Conservation (phyloP, 345 rosid species). For the Melastoma malabathricum region DNA sequence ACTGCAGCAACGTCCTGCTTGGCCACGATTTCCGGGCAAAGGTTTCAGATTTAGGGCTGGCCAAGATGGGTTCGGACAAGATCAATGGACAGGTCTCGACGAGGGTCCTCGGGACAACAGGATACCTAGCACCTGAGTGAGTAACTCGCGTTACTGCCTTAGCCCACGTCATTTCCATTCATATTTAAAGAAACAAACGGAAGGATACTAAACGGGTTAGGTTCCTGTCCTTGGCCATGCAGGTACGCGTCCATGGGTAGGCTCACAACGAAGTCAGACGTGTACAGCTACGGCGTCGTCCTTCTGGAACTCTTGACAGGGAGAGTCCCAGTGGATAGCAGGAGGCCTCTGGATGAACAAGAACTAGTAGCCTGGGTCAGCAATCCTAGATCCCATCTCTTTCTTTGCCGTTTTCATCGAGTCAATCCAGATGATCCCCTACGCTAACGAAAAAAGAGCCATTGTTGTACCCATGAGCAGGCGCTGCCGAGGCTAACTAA, state of each 20-base stretch:
- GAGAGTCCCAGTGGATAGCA: too few relatives aligned
- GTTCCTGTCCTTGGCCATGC: constrained; percentile 5
- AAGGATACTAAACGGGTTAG: not conserved
- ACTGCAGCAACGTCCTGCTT: constrained; percentile 58
- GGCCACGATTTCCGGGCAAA: constrained; percentile 49
- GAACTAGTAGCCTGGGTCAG: too few relatives aligned
- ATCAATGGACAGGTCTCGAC: constrained; percentile 70
- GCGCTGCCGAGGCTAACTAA: constrained; percentile 78
- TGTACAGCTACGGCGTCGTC: too few relatives aligned
- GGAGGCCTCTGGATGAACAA: too few relatives aligned
- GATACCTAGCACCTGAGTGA: constrained; percentile 92
- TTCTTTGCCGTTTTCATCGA: too few relatives aligned
- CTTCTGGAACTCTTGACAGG: too few relatives aligned
- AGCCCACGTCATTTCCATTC: not conserved
- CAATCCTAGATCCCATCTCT: too few relatives aligned
- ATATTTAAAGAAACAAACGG: not conserved
- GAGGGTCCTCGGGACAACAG: constrained; percentile 52
- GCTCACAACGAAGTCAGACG: too few relatives aligned
- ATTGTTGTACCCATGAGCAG: constrained; percentile 12
- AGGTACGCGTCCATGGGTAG: constrained; percentile 75
- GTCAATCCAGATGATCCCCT: too few relatives aligned
- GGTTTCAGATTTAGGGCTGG: constrained; percentile 68
- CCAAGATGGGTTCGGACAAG: constrained; percentile 62
- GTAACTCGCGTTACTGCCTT: constrained; percentile 15
- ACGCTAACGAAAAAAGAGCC: too few relatives aligned